Percentiles rank a stretch among this genome's conserved stretches.
Evolutionary conservation across 306 rosid species (phyloP).

Genomic region (Gastrolobium bilobum): DNA sequence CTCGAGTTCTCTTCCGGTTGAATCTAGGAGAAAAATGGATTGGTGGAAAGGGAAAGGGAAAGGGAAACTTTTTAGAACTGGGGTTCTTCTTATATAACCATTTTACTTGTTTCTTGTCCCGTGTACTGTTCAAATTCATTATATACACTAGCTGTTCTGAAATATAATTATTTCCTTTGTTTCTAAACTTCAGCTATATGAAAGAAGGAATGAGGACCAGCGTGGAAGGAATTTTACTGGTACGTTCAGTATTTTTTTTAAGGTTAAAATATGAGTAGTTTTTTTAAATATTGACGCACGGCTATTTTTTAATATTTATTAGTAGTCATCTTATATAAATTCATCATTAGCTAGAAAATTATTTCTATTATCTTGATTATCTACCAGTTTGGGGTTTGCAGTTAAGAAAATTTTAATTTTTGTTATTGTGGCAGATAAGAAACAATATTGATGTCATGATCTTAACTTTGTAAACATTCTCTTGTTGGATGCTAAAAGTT

Average conservation of each 20-base stretch:
- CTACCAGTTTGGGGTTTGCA: background rate
- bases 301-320: too few species aligned
- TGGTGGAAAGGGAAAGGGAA: background rate
- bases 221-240: constrained; percentile 96
- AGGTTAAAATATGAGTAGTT: background rate
- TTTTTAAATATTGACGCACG: too few species aligned
- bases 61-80: background rate
- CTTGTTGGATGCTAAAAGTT: constrained; percentile 3
- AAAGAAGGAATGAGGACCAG: constrained; percentile 99
- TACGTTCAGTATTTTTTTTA: constrained; percentile 38
- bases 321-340: background rate
- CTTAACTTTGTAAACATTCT: background rate
- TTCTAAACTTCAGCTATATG: constrained; percentile 75
- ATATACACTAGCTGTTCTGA: background rate
- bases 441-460: background rate
- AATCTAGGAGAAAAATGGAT: constrained; percentile 10
- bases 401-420: background rate
- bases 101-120: background rate
- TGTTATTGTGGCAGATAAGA: background rate
- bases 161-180: constrained; percentile 12
- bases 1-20: background rate
- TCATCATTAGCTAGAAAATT: background rate
- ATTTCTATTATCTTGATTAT: background rate
- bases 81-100: background rate
- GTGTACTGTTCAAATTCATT: constrained; percentile 1